Evolutionary conservation across 768 basidiomycete species (phyloP), one percentile per base, ranked within the genome.

Genomic region (Austroboletus eburneus): DNA sequence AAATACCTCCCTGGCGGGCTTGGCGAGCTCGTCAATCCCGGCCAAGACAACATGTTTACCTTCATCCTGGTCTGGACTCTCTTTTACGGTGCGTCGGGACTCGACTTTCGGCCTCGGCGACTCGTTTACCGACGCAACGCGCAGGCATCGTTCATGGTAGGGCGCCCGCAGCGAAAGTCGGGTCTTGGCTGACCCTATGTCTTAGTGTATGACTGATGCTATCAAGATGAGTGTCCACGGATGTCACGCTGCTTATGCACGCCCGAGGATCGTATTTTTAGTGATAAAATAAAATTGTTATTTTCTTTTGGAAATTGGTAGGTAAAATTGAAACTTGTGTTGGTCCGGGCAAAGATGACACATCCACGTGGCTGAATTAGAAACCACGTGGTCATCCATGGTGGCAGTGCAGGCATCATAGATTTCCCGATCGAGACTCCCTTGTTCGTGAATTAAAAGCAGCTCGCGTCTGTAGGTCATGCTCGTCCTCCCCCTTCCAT

Each of bases 1-100:
- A 85, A 80, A 56, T 90, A 80, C 64, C 58, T 84, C 16, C 69
- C 75, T 36, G 80, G 81, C 5, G 86, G 86, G 2, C 59, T 79
- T 49, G 68, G 74, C 65, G 87, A 87, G 45, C 68, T 95, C 30
- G 69, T 84, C 39, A 91, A 85, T 51, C 85, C 93, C 0, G 91
- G 91, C 9, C 88, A 92, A 67, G 93, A 96, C 66, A 93, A 91
- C 54, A 71, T 85, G 16, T 90, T 91, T 58, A 90, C 91, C 3
- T 97, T 94, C 58, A 78, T 97, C 48, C 78, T 96, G 23, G 85
- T 87, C 18, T 97, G 93, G 93, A 97, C 93, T 29, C 71, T 95
- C 45, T 88, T 93, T 64, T 95, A 89, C 64, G 93, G 89, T 91
- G 57, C 49, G 86, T 69, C 25, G 18, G 12, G 23, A 24, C 34